phyloP scores from a whole-genome alignment of 1,284 basidiomycete genomes.

The Fomitopsis pinicola region DNA sequence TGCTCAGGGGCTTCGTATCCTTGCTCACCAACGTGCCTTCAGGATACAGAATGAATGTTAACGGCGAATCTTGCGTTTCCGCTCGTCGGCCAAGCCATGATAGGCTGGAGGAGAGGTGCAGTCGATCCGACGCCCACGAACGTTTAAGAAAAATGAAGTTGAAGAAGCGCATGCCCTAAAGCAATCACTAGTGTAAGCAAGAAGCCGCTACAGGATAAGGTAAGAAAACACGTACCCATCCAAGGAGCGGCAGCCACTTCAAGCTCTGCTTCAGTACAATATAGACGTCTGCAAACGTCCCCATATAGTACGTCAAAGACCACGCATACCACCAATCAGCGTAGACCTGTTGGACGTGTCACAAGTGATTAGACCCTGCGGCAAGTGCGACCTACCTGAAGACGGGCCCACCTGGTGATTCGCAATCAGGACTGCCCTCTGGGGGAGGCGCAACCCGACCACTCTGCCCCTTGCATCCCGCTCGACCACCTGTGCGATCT shows the following conservation, averaged over 20 bases:
- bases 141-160: constrained; percentile 87
- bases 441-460: constrained; percentile 64
- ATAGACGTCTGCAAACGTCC: constrained; percentile 69
- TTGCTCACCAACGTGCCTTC: constrained; percentile 89
- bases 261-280: constrained; percentile 90
- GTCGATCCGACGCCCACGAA: constrained; percentile 81
- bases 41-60: constrained; percentile 86
- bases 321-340: constrained; percentile 93
- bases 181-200: background rate
- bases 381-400: background rate
- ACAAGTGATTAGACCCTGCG: background rate
- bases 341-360: constrained; percentile 56
- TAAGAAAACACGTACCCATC: constrained; percentile 63
- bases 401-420: constrained; percentile 69
- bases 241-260: constrained; percentile 83
- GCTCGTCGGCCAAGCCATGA: constrained; percentile 56
- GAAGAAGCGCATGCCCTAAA: constrained; percentile 87
- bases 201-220: background rate
- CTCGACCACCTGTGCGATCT: constrained; percentile 53
- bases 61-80: constrained; percentile 60
- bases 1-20: constrained; percentile 79
- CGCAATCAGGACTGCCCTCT: constrained; percentile 72
- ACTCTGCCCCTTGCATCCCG: constrained; percentile 56
- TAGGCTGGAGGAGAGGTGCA: constrained; percentile 56
- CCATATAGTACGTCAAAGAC: constrained; percentile 79